Percentiles rank a stretch among this genome's conserved stretches.
phyloP scores from a whole-genome alignment of 495 filamentous ascomycete species.

The Cladorrhinum samala region DNA sequence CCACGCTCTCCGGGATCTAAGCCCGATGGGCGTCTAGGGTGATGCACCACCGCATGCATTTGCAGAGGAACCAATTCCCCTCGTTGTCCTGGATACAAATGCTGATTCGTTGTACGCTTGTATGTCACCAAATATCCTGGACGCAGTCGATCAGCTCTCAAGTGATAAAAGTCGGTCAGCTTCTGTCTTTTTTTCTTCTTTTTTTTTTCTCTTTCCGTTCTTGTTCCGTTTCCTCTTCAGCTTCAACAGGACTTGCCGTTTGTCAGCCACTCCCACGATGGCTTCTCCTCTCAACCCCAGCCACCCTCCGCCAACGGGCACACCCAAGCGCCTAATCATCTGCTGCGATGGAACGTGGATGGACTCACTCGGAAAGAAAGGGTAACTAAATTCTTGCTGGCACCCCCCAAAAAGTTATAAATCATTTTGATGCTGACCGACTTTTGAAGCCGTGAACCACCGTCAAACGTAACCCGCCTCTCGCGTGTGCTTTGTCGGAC shows the following conservation, averaged over 20 bases:
- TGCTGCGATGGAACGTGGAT: slow-evolving; percentile 37
- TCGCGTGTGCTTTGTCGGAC: slow-evolving; percentile 28
- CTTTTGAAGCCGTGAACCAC: slow-evolving; percentile 21
- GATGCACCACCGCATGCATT: too few relatives aligned
- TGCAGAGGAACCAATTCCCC: too few relatives aligned
- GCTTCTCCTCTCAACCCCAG: slow-evolving; percentile 5
- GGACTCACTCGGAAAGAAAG: slow-evolving; percentile 27
- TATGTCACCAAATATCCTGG: too few relatives aligned
- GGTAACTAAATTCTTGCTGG: slow-evolving; percentile 12
- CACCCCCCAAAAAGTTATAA: slow-evolving; percentile 13
- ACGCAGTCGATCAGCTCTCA: too few relatives aligned
- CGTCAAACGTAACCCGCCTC: slow-evolving; percentile 43
- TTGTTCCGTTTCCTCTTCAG: too few relatives aligned
- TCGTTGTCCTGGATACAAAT: too few relatives aligned
- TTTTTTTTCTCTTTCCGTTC: background rate
- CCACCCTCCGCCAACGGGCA: background rate
- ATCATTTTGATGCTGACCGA: too few relatives aligned
- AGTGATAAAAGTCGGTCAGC: slow-evolving; percentile 2
- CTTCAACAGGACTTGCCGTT: too few relatives aligned
- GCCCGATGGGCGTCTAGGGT: slow-evolving; percentile 2
- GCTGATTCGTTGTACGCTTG: too few relatives aligned
- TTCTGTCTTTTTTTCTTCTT: background rate
- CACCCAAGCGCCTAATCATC: slow-evolving; percentile 26
- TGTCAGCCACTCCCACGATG: slow-evolving; percentile 5
- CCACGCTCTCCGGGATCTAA: background rate